Evolutionary conservation across 2,329 filamentous ascomycete genomes (phyloP).

Genomic region (Aspergillus hiratsukae): DNA sequence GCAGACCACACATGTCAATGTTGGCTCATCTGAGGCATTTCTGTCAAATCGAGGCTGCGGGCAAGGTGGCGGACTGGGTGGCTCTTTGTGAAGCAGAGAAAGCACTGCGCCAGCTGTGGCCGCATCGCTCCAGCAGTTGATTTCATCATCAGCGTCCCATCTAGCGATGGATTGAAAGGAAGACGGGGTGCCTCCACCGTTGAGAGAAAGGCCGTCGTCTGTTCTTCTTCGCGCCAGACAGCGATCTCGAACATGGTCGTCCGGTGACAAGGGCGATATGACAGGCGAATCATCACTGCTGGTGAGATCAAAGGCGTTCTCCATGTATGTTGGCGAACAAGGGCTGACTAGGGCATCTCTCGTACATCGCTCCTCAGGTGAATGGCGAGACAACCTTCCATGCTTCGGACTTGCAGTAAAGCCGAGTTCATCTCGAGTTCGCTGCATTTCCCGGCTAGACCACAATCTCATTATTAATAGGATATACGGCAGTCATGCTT

Average conservation of each 20-base stretch:
- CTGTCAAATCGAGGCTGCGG: neutral
- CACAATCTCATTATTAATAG: neutral
- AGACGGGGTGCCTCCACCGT: neutral
- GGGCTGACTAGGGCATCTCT: neutral
- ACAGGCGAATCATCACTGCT: neutral
- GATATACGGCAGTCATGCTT: neutral
- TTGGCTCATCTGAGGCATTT: neutral
- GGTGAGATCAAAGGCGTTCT: neutral
- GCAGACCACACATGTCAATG: slow-evolving; percentile 10
- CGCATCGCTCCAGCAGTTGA: slow-evolving; percentile 13
- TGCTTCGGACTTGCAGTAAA: neutral
- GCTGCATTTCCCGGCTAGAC: neutral
- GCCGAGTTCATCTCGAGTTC: neutral
- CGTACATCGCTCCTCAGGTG: neutral
- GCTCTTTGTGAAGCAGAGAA: slow-evolving; percentile 14
- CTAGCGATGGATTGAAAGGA: neutral
- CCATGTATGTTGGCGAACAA: neutral
- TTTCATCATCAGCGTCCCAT: neutral
- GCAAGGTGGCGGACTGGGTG: slow-evolving; percentile 1
- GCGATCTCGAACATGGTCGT: neutral
- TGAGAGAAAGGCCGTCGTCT: neutral
- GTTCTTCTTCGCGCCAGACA: neutral
- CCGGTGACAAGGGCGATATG: neutral
- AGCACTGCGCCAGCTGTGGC: slow-evolving; percentile 14
- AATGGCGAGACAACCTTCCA: neutral